phyloP scores from a whole-genome alignment of 2,329 filamentous ascomycete genomes.

The Didymella sp. region DNA sequence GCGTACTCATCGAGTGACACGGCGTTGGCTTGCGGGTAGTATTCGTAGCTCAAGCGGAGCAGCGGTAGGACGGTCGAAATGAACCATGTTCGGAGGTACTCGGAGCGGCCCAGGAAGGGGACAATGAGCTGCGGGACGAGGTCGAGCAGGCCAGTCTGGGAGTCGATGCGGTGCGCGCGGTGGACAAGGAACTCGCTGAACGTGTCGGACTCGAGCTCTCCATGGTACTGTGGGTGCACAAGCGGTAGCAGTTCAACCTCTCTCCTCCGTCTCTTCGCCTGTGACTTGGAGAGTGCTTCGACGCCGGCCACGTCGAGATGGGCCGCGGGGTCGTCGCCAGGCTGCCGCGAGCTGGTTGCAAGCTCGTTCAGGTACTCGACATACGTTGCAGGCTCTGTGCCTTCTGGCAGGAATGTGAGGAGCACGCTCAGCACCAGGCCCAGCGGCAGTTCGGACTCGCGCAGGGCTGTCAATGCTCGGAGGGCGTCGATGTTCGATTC shows the following conservation, averaged over 20 bases:
- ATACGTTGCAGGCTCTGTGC: conserved; percentile 68
- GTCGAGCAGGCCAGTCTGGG: conserved; percentile 74
- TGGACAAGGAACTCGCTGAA: conserved; percentile 71
- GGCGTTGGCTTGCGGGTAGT: conserved; percentile 63
- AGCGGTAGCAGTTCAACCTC: conserved; percentile 70
- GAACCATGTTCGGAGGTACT: conserved; percentile 71
- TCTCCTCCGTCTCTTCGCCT: conserved; percentile 68
- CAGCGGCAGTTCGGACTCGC: conserved; percentile 65
- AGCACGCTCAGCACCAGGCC: conserved; percentile 75
- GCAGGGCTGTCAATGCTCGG: conserved; percentile 63
- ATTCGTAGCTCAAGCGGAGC: conserved; percentile 72
- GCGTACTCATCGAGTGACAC: conserved; percentile 70
- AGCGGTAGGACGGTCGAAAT: conserved; percentile 73
- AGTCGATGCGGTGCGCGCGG: conserved; percentile 72
- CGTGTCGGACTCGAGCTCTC: conserved; percentile 60
- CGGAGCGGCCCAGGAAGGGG: conserved; percentile 70
- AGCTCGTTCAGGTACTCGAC: conserved; percentile 67
- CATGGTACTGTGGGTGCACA: conserved; percentile 56
- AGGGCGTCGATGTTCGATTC: conserved; percentile 70
- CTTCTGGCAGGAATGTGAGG: conserved; percentile 79
- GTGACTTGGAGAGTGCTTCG: conserved; percentile 65
- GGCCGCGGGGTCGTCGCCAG: conserved; percentile 45
- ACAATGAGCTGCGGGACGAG: conserved; percentile 70
- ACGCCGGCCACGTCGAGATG: conserved; percentile 64
- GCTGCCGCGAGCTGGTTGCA: conserved; percentile 56